Evolutionary conservation across 306 rosid species (phyloP), one percentile per base, ranked within the genome.

Genomic region (Pyrus pyrifolia): DNA sequence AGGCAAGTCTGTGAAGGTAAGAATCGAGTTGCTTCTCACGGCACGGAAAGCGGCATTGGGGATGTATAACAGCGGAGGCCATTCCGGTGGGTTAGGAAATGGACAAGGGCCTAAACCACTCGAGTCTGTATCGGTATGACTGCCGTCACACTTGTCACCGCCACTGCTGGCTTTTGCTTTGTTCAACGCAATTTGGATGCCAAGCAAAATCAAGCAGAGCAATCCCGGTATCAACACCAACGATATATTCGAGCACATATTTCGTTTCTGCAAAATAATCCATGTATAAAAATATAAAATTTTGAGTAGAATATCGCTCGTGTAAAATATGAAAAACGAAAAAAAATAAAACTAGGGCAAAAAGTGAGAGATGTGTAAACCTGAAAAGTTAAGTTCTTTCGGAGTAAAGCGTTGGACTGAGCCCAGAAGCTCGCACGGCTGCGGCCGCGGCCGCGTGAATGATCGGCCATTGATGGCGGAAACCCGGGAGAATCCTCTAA

Each of bases 341-440:
- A 38, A 6, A 38, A 38, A 57, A 2, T 57, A 29, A 57, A 57
- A 57, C 13, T 57, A n/a, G 12, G 62, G 10, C 10, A 3, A 57
- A 9, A 66, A 35, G 44, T 11, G 79, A 75, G 61, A 68, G 38
- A 74, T 29, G 59, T 42, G 45, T 42, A 9, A 19, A 90, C 96
- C 96, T 93, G 96, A 51, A 76, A 93, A 25, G 91, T 93, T 64
- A 90, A 75, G 78, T 93, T 90, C 82, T 93, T 93, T 67, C 97
- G 72, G 45, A 90, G 93, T 3, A 93, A 89, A 59, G 97, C 96
- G 78, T 93, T 87, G 64, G 92, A 96, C 75, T 90, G 94, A 70
- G 89, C 85, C 93, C 89, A 86, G 87, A 87, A 93, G 75, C 87
- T 90, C 11, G 97, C 45, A 9, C 45, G 45, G 45, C 45, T 9